A percentile compares a stretch with the other conserved stretches of the same genome.
These are phyloP conservation scores for Pseudogymnoascus sp. DNA, from an alignment of 2,329 filamentous ascomycete genomes.

Conservation along the genomic window DNA sequence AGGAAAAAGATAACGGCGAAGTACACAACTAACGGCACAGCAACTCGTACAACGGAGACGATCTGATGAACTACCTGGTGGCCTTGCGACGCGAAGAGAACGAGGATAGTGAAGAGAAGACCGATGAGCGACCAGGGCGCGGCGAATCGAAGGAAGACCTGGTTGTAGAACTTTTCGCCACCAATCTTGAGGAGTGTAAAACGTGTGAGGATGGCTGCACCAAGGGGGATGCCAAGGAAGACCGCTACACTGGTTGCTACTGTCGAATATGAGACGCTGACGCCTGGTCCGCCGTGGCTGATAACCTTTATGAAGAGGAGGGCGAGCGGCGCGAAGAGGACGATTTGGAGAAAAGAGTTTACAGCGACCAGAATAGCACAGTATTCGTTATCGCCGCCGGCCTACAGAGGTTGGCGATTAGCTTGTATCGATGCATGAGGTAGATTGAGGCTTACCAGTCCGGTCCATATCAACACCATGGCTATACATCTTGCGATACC, in stretches of 20 bases:
- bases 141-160: conserved; percentile 55
- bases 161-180: conserved; percentile 54
- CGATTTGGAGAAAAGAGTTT: conserved; percentile 67
- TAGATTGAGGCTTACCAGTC: conserved; percentile 40
- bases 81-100: conserved; percentile 79
- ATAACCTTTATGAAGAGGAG: conserved; percentile 61
- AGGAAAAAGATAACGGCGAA: conserved; percentile 66
- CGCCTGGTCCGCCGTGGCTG: conserved; percentile 40
- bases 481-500: conserved; percentile 81
- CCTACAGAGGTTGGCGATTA: conserved; percentile 25
- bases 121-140: conserved; percentile 33
- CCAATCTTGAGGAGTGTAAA: conserved; percentile 47
- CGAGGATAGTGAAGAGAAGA: conserved; percentile 76
- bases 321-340: conserved; percentile 61
- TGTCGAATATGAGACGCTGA: conserved; percentile 51
- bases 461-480: conserved; percentile 80
- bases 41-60: conserved; percentile 71
- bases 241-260: conserved; percentile 76
- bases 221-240: conserved; percentile 78
- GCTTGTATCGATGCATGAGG: not conserved
- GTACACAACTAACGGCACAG: conserved; percentile 73
- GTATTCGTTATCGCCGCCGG: conserved; percentile 70
- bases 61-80: conserved; percentile 71
- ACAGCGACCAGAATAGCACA: conserved; percentile 72
- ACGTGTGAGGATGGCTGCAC: conserved; percentile 68